Evolutionary conservation across 345 rosid genomes (phyloP).

Genomic region (Citrus medica): DNA sequence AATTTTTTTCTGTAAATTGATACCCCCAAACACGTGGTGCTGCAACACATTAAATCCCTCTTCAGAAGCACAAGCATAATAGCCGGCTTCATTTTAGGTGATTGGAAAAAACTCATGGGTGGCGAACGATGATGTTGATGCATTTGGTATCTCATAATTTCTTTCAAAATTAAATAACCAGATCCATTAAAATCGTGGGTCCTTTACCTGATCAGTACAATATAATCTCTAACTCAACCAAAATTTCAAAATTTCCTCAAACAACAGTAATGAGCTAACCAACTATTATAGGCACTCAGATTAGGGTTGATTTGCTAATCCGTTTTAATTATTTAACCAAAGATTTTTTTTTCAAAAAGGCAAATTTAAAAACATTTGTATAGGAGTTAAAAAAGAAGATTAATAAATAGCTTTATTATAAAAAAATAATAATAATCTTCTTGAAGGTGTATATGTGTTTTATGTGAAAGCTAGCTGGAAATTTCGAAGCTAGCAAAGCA

Average conservation of each 20-base stretch:
- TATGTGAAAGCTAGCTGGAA: no score
- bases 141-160: neutral
- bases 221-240: neutral
- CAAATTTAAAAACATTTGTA: no score
- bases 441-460: no score
- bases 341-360: no score
- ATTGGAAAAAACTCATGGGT: neutral
- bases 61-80: slow-evolving; percentile 11
- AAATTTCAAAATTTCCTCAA: neutral
- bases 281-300: no score
- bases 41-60: slow-evolving; percentile 15
- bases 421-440: no score
- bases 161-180: neutral
- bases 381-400: no score
- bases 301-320: no score
- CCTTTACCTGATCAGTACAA: neutral
- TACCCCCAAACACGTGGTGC: slow-evolving; percentile 4
- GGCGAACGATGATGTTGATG: neutral
- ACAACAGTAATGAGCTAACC: no score
- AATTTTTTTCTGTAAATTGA: neutral
- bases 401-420: no score
- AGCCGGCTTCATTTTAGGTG: slow-evolving; percentile 14
- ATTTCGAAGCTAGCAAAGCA: no score
- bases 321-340: no score
- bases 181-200: neutral